Evolutionary conservation across 352 stramenopile species (phyloP).

Genomic region (Globisporangium abappressorium): DNA sequence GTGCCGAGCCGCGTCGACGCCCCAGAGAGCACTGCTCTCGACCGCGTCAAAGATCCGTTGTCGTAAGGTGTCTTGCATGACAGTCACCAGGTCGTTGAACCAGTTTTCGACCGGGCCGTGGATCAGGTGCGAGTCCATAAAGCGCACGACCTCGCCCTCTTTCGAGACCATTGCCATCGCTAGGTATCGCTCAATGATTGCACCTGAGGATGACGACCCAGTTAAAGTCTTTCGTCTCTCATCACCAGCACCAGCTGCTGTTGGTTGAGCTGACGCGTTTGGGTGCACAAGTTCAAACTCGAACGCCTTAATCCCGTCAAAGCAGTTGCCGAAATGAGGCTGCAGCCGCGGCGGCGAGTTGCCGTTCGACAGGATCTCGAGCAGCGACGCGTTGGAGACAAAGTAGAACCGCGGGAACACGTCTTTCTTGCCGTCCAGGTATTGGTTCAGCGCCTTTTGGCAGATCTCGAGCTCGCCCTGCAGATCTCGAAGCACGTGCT

Average conservation of each 20-base stretch:
- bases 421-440: constrained; percentile 96
- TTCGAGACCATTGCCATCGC: constrained; percentile 94
- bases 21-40: constrained; percentile 92
- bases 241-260: background rate
- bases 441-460: constrained; percentile 95
- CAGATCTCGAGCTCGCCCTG: constrained; percentile 92
- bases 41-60: constrained; percentile 88
- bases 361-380: constrained; percentile 95
- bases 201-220: constrained; percentile 14
- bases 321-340: constrained; percentile 89
- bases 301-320: constrained; percentile 86
- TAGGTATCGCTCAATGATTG: constrained; percentile 52
- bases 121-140: constrained; percentile 73
- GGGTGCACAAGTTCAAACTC: constrained; percentile 53
- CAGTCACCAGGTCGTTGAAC: constrained; percentile 93
- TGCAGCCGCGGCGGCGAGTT: constrained; percentile 84
- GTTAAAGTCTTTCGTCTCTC: constrained; percentile 1
- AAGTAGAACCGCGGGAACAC: constrained; percentile 97
- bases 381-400: constrained; percentile 91
- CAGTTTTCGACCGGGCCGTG: constrained; percentile 91
- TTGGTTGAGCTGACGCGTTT: background rate
- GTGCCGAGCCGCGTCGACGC: constrained; percentile 72
- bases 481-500: constrained; percentile 77
- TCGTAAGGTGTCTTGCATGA: constrained; percentile 91
- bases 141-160: constrained; percentile 90